phyloP scores from a whole-genome alignment of 495 filamentous ascomycete species.

The Physcia stellaris region DNA sequence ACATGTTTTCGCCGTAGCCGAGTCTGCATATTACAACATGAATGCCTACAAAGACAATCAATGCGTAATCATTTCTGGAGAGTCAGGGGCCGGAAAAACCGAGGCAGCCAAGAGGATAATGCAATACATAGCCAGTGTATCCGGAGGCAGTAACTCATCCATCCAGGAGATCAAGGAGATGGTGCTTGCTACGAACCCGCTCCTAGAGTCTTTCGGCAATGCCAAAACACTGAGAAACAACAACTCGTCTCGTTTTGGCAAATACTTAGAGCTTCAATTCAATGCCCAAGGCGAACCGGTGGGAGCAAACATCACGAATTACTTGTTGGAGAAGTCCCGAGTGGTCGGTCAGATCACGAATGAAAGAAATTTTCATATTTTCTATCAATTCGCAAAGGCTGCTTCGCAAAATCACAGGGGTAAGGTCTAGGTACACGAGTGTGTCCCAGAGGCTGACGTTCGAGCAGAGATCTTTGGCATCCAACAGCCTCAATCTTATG shows the following conservation, averaged over 20 bases:
- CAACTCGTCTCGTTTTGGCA: conserved; percentile 96
- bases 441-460: neutral
- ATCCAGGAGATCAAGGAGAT: conserved; percentile 98
- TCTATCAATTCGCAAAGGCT: conserved; percentile 97
- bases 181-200: conserved; percentile 94
- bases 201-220: conserved; percentile 96
- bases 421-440: conserved; percentile 15
- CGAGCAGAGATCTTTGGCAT: conserved; percentile 58
- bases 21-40: conserved; percentile 98
- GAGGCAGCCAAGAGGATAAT: conserved; percentile 98
- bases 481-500: conserved; percentile 81
- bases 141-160: conserved; percentile 74
- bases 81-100: conserved; percentile 98
- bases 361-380: conserved; percentile 98
- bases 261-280: conserved; percentile 96
- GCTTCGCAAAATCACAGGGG: conserved; percentile 73
- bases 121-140: conserved; percentile 98
- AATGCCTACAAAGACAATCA: conserved; percentile 99
- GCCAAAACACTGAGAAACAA: conserved; percentile 97
- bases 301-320: conserved; percentile 96
- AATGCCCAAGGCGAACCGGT: conserved; percentile 86
- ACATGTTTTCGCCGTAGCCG: conserved; percentile 95
- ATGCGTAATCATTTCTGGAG: conserved; percentile 97
- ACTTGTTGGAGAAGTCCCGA: conserved; percentile 86
- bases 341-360: conserved; percentile 93